Conservation (phyloP, 2,329 filamentous ascomycete genomes). For the Colletotrichum tropicale region DNA sequence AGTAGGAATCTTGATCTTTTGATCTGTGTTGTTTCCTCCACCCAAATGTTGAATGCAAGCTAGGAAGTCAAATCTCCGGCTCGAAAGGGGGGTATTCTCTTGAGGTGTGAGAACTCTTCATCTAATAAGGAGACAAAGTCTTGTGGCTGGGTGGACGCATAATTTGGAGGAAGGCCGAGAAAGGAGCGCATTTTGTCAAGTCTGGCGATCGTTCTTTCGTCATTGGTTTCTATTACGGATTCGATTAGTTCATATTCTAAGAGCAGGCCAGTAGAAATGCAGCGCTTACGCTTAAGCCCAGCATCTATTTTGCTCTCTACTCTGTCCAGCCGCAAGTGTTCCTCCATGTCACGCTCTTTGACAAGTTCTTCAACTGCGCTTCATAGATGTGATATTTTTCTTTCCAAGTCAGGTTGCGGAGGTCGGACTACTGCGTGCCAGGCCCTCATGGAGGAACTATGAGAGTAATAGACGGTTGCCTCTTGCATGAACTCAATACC, state of each 20-base stretch:
- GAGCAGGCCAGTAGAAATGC: not conserved
- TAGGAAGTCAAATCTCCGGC: not conserved
- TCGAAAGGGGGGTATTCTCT: not conserved
- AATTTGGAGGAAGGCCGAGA: not conserved
- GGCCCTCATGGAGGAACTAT: not conserved
- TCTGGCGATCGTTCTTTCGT: not conserved
- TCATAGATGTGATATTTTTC: not conserved
- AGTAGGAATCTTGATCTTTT: not conserved
- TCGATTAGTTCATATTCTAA: not conserved
- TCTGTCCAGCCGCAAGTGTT: not conserved
- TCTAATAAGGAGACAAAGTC: not conserved
- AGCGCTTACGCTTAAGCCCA: not conserved
- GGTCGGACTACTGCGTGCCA: not conserved
- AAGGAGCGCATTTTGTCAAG: not conserved
- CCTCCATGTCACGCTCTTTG: not conserved
- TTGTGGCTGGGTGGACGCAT: not conserved
- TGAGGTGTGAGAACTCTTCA: not conserved
- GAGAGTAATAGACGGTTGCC: not conserved
- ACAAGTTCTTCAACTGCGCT: not conserved
- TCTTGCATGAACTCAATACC: not conserved
- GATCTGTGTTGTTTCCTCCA: not conserved
- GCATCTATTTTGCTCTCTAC: not conserved
- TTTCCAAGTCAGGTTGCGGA: not conserved
- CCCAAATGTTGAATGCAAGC: not conserved
- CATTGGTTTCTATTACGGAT: not conserved